phyloP scores from a whole-genome alignment of 2,329 filamentous ascomycete genomes.

The Diaporthe helianthi region DNA sequence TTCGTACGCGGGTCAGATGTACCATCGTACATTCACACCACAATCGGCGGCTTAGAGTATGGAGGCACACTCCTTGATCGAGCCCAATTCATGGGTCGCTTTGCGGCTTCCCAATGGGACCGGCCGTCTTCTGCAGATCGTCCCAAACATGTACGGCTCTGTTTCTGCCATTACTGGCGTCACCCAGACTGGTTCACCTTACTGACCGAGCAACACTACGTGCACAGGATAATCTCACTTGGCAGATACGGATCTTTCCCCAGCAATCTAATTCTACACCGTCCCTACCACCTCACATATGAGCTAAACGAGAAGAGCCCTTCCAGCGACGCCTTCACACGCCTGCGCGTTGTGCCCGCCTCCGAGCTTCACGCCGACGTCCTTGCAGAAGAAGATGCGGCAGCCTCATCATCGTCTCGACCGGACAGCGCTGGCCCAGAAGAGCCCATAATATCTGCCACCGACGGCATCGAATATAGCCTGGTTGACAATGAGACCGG shows the following conservation, averaged over 20 bases:
- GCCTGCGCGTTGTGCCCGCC: constrained; percentile 79
- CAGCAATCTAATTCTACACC: constrained; percentile 86
- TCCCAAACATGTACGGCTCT: constrained; percentile 63
- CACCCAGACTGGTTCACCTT: constrained; percentile 28
- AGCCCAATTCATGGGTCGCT: constrained; percentile 67
- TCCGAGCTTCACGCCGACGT: constrained; percentile 85
- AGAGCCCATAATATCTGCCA: constrained; percentile 49
- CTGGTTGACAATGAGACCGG: constrained; percentile 55
- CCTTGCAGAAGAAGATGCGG: constrained; percentile 53
- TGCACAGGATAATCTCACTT: constrained; percentile 77
- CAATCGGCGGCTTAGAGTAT: constrained; percentile 18
- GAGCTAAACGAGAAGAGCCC: constrained; percentile 79
- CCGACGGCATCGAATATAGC: constrained; percentile 53
- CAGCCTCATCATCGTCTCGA: constrained; percentile 43
- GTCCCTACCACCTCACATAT: constrained; percentile 90
- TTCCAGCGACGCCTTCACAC: constrained; percentile 65
- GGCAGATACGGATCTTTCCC: constrained; percentile 94
- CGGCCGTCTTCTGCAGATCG: constrained; percentile 62
- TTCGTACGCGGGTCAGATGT: too few relatives aligned
- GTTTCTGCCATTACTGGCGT: background rate
- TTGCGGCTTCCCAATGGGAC: constrained; percentile 66
- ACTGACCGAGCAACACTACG: constrained; percentile 27
- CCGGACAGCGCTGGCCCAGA: constrained; percentile 49
- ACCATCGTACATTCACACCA: background rate
- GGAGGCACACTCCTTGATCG: constrained; percentile 53